These are phyloP conservation scores for Boletus pseudo-olivaceus DNA, from an alignment of 768 basidiomycete species.

Conservation along the genomic window DNA sequence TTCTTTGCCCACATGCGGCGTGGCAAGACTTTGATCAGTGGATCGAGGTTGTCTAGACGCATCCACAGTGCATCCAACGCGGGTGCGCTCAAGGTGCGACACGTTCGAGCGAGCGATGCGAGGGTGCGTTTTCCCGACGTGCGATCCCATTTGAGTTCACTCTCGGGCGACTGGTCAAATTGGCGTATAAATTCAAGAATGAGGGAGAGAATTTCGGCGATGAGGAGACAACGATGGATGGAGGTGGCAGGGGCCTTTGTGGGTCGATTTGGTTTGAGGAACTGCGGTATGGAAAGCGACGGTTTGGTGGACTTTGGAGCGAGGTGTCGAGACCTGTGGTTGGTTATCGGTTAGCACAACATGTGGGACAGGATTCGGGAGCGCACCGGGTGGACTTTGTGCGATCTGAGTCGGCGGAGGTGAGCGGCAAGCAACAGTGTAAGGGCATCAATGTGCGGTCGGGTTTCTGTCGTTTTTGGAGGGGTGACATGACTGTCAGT, in stretches of 20 bases:
- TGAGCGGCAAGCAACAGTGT: background rate
- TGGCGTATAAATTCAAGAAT: constrained; percentile 20
- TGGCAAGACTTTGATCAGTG: constrained; percentile 24
- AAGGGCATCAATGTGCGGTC: background rate
- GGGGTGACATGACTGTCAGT: background rate
- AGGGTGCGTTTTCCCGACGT: constrained; percentile 21
- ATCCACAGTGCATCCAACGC: constrained; percentile 29
- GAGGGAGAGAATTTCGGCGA: constrained; percentile 20
- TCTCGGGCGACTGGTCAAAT: constrained; percentile 22
- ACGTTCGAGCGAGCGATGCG: constrained; percentile 27
- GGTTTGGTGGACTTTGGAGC: background rate
- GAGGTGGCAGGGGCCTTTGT: background rate
- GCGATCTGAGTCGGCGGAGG: background rate
- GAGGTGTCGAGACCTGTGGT: background rate
- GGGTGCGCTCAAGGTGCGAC: constrained; percentile 18
- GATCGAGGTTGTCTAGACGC: constrained; percentile 27
- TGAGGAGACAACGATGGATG: constrained; percentile 22
- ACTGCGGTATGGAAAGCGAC: background rate
- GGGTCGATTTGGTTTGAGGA: background rate
- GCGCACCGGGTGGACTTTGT: constrained; percentile 5
- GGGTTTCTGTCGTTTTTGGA: background rate
- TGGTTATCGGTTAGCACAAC: background rate
- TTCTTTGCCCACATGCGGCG: constrained; percentile 26
- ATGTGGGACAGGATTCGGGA: no score
- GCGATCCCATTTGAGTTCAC: constrained; percentile 11